These are phyloP conservation scores for Fusarium pininemorale DNA, from an alignment of 2,329 filamentous ascomycete genomes.

Conservation along the genomic window DNA sequence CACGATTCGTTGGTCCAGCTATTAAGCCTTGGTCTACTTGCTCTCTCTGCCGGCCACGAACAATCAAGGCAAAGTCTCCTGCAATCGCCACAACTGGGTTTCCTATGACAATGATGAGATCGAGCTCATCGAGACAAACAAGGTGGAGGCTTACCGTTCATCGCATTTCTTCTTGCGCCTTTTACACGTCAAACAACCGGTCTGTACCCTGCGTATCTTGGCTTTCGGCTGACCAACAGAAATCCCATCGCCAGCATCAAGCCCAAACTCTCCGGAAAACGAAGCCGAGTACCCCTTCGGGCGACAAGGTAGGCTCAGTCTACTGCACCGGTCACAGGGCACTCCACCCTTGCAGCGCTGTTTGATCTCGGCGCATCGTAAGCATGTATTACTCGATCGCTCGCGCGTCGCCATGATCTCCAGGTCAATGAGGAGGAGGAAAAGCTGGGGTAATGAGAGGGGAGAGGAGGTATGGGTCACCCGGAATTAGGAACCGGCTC, in stretches of 20 bases:
- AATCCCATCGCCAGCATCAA: not conserved
- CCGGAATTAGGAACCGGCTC: not conserved
- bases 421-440: not conserved
- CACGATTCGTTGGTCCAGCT: slow-evolving; percentile 5
- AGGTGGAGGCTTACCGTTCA: not conserved
- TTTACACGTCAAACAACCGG: slow-evolving; percentile 1
- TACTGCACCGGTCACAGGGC: not conserved
- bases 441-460: slow-evolving; percentile 8
- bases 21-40: not conserved
- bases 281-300: not conserved
- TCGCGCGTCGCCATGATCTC: not conserved
- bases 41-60: not conserved
- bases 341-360: slow-evolving; percentile 1
- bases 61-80: not conserved
- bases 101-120: not conserved
- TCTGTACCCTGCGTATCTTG: not conserved
- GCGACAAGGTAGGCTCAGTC: slow-evolving; percentile 1
- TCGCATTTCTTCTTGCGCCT: slow-evolving; percentile 9
- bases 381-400: not conserved
- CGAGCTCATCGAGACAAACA: too few relatives aligned
- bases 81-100: slow-evolving; percentile 1
- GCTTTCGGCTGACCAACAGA: not conserved
- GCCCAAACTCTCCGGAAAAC: not conserved
- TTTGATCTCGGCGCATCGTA: slow-evolving; percentile 6
- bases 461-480: not conserved